phyloP scores from a whole-genome alignment of 495 filamentous ascomycete species.

The Tuber aestivum region DNA sequence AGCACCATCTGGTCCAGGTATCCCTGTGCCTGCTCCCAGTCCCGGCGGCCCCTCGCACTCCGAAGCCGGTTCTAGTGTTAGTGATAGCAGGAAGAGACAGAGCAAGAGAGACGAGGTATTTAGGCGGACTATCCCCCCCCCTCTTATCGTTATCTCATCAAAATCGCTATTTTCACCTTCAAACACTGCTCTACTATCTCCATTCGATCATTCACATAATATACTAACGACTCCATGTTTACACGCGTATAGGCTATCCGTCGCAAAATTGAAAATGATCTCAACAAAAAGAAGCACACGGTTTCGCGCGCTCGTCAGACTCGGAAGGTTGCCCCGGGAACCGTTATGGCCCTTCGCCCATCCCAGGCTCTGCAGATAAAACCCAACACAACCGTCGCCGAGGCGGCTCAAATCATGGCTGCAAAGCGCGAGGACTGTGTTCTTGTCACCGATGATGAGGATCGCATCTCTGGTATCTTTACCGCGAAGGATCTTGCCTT shows the following conservation, averaged over 20 bases:
- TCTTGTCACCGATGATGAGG: constrained; percentile 96
- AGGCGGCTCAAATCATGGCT: constrained; percentile 97
- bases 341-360: constrained; percentile 88
- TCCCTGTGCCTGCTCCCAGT: constrained; percentile 34
- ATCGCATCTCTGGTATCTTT: constrained; percentile 96
- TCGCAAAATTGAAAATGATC: constrained; percentile 90
- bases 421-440: constrained; percentile 98
- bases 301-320: constrained; percentile 69
- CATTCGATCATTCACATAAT: constrained; percentile 3
- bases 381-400: constrained; percentile 84
- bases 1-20: constrained; percentile 27
- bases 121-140: constrained; percentile 12
- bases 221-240: constrained; percentile 8
- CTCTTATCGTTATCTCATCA: background rate
- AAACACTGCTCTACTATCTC: background rate
- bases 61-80: constrained; percentile 64
- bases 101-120: constrained; percentile 96
- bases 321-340: constrained; percentile 90
- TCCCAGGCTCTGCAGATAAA: constrained; percentile 98
- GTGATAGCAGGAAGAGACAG: constrained; percentile 86
- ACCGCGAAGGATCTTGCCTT: constrained; percentile 98
- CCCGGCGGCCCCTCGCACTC: constrained; percentile 28
- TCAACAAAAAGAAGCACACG: constrained; percentile 90
- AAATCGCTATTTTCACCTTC: background rate
- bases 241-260: constrained; percentile 70